phyloP scores from a whole-genome alignment of 371 early-diverging fungal species.

The Dinochytrium kinnereticum region DNA sequence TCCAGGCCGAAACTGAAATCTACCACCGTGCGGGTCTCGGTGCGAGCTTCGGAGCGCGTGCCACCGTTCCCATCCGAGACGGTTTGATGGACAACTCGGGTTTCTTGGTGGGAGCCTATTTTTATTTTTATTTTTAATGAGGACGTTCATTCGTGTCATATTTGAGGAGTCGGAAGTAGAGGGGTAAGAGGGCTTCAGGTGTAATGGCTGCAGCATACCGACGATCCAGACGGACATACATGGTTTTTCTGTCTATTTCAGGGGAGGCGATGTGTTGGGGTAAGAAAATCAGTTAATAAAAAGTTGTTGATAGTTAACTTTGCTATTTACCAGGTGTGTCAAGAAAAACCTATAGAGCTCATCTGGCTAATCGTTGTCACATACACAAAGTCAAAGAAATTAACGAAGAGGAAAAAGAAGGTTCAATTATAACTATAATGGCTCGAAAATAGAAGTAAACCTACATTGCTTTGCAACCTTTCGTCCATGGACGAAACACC shows the following conservation, averaged over 20 bases:
- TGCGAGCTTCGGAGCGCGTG: not conserved
- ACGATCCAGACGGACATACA: too few species aligned
- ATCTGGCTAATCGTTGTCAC: too few species aligned
- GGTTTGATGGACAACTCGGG: not conserved
- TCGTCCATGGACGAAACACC: not conserved
- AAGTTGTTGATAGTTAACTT: too few species aligned
- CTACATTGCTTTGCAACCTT: not conserved
- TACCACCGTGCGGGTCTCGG: slow-evolving; percentile 2
- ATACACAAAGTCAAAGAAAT: not conserved
- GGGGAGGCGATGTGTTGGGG: too few species aligned
- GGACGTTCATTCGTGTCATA: too few species aligned
- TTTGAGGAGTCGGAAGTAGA: too few species aligned
- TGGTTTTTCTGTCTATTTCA: too few species aligned
- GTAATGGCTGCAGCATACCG: too few species aligned
- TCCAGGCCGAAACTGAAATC: slow-evolving; percentile 9
- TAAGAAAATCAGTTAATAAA: too few species aligned
- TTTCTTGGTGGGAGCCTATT: slow-evolving; percentile 10
- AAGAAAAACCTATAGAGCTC: not conserved
- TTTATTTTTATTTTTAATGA: too few species aligned
- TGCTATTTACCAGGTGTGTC: not conserved
- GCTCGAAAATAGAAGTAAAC: not conserved
- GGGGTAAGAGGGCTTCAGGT: too few species aligned
- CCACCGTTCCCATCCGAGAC: not conserved
- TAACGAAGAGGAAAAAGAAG: not conserved
- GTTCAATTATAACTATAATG: not conserved